Evolutionary conservation across 2,329 filamentous ascomycete species (phyloP), one percentile per base, ranked within the genome.

Genomic region (Clonostachys rosea): DNA sequence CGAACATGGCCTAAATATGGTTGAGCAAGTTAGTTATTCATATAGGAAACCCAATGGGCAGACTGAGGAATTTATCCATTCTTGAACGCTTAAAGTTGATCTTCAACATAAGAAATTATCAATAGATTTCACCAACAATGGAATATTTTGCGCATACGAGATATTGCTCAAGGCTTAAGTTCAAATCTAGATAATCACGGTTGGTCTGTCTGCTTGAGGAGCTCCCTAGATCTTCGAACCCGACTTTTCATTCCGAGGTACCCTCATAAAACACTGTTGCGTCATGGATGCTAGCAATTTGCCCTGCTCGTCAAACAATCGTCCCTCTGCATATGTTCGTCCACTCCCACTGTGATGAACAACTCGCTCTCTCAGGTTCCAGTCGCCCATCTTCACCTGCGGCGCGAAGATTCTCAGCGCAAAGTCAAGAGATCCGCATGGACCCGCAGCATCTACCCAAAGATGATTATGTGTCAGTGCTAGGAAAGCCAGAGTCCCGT

Each of bases 341-440:
- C 36, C 36, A 18, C 17, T 59, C 0, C 60, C 66, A 2, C 58
- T 74, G 2, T 59, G 59, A 11, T 58, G 55, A 1, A 67, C 70
- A 43, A 49, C 60, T 34, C 68, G 58, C 59, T 77, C 70, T 39
- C 62, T 59, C 36, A 78, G 46, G 54, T 68, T 61, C 73, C 74
- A 79, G 17, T 62, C 43, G 7, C 54, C 52, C 40, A 75, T 9
- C 44, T 74, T 61, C 1, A 73, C 47, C 0, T 65, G 61, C 1
- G 60, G 64, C 2, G 55, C 57, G 49, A 74, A 71, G 7, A 74
- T 52, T 1, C 75, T 60, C 48, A 79, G 48, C 5, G 76, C 67
- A 55, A 78, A 78, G 51, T 79, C 75, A 16, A 78, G 53, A 9
- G 65, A 70, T 3, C 68, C 69, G 45, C 68, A 74, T 3, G 73